Conservation (phyloP, 495 filamentous ascomycete genomes). For the Podospora appendiculata region DNA sequence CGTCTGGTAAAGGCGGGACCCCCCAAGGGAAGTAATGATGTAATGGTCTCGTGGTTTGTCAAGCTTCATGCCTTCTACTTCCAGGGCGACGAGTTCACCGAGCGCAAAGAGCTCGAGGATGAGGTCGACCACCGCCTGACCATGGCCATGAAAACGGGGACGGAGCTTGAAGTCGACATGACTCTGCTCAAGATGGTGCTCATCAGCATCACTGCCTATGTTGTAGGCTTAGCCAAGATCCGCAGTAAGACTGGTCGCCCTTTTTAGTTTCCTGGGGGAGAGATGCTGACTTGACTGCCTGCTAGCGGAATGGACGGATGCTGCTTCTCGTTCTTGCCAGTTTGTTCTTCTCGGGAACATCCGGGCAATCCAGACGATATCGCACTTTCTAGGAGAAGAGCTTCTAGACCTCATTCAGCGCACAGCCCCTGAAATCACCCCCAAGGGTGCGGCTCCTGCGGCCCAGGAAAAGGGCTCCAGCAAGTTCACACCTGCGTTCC, state of each 20-base stretch:
- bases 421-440: background rate
- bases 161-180: slow-evolving; percentile 40
- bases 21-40: slow-evolving; percentile 18
- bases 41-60: slow-evolving; percentile 73
- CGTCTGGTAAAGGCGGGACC: slow-evolving; percentile 16
- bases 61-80: slow-evolving; percentile 82
- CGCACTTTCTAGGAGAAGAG: slow-evolving; percentile 53
- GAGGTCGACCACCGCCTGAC: slow-evolving; percentile 74
- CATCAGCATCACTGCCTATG: slow-evolving; percentile 79
- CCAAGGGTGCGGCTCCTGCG: background rate
- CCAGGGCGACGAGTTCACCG: slow-evolving; percentile 56
- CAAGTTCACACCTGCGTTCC: slow-evolving; percentile 20
- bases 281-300: slow-evolving; percentile 18
- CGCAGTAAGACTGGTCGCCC: slow-evolving; percentile 41
- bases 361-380: slow-evolving; percentile 68
- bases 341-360: slow-evolving; percentile 77
- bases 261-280: background rate
- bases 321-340: slow-evolving; percentile 49
- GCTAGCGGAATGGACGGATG: slow-evolving; percentile 28
- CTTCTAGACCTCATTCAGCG: slow-evolving; percentile 14
- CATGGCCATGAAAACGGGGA: slow-evolving; percentile 57
- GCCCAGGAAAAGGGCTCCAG: background rate
- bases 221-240: slow-evolving; percentile 54
- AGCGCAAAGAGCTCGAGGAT: slow-evolving; percentile 77
- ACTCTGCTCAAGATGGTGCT: slow-evolving; percentile 72